Conservation (phyloP, 495 filamentous ascomycete species). For the Neurospora tetrasperma region DNA sequence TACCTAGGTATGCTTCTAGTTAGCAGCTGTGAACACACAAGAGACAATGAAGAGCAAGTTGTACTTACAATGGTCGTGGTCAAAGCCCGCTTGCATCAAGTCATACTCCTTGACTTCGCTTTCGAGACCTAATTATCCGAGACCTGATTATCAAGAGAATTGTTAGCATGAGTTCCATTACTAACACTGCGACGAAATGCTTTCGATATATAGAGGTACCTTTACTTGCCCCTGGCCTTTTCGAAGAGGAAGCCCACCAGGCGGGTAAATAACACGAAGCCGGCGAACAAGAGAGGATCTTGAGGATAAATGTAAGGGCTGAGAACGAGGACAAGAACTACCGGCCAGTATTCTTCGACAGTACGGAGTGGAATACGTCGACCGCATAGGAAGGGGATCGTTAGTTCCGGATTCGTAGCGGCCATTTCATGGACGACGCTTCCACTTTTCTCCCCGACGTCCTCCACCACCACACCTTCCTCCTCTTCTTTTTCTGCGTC, state of each 20-base stretch:
- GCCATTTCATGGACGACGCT: no score
- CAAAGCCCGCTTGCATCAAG: background rate
- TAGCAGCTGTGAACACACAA: background rate
- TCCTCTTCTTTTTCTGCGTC: background rate
- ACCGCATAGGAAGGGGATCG: no score
- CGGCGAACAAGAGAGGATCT: no score
- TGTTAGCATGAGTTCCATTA: background rate
- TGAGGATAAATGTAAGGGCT: no score
- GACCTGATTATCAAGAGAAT: background rate
- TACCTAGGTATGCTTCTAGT: background rate
- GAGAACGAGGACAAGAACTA: no score
- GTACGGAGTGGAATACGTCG: no score
- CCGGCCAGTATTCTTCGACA: no score
- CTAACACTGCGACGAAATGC: background rate
- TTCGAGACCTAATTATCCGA: background rate
- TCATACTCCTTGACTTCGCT: background rate
- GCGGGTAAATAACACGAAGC: no score
- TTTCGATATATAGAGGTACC: background rate
- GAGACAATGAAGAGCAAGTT: background rate
- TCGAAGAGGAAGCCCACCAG: background rate
- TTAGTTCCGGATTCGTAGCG: no score
- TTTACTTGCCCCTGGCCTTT: no score
- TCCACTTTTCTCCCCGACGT: background rate
- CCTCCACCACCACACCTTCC: background rate
- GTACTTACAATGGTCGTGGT: background rate